Percentiles rank a stretch among this genome's conserved stretches.
Conservation (phyloP, 1,284 basidiomycete genomes). For the Malassezia arunalokei region DNA sequence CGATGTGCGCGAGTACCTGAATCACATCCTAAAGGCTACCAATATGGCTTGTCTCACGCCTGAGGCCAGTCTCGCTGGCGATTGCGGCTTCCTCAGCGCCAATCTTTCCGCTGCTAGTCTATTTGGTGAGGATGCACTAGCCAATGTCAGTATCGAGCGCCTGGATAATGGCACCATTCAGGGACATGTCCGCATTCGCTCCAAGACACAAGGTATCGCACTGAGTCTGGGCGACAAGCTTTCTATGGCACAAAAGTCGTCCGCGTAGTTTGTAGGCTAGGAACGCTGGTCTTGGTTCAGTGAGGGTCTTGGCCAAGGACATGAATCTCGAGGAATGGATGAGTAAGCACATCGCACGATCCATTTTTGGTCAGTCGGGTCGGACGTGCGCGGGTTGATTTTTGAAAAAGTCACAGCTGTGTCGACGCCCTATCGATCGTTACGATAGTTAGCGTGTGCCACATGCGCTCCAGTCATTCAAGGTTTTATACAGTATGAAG, state of each 20-base stretch:
- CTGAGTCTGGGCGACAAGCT: slow-evolving; percentile 83
- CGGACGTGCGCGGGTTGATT: no score
- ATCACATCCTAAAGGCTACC: slow-evolving; percentile 69
- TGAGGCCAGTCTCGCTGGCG: slow-evolving; percentile 75
- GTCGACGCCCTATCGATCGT: background rate
- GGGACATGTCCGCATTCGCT: slow-evolving; percentile 42
- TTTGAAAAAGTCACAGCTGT: background rate
- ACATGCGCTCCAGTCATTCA: no score
- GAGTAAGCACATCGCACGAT: no score
- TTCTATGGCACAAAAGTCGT: background rate
- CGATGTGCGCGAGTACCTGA: slow-evolving; percentile 70
- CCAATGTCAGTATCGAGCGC: slow-evolving; percentile 87
- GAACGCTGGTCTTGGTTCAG: no score
- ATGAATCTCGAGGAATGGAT: no score
- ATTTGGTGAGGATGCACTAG: slow-evolving; percentile 93
- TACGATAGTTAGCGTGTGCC: no score
- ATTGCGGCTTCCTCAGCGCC: slow-evolving; percentile 83
- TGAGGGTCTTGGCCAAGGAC: no score
- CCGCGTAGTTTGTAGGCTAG: no score
- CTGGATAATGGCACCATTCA: slow-evolving; percentile 54
- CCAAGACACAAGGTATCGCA: slow-evolving; percentile 56
- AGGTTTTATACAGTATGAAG: slow-evolving; percentile 53
- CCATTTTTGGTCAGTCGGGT: no score
- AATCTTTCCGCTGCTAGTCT: slow-evolving; percentile 84
- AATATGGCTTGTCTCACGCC: slow-evolving; percentile 96